Conservation (phyloP, 768 basidiomycete species). For the Termitomyces sp. region DNA sequence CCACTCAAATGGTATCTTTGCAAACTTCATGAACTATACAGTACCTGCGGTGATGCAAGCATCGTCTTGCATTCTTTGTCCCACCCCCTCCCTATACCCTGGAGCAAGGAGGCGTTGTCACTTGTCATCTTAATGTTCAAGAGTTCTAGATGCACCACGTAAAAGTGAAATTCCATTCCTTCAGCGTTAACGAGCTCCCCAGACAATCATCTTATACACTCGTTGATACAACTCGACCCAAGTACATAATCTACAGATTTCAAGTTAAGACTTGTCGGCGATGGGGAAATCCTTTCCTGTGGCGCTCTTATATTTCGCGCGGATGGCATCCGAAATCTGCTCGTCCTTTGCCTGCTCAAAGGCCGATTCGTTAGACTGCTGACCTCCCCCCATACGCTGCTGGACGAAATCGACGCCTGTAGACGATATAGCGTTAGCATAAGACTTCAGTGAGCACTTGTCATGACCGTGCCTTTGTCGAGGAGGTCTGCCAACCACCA, state of each 20-base stretch:
- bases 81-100: too few relatives aligned
- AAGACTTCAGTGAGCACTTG: not conserved
- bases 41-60: too few relatives aligned
- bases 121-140: too few relatives aligned
- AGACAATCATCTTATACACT: too few relatives aligned
- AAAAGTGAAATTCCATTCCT: too few relatives aligned
- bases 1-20: too few relatives aligned
- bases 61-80: too few relatives aligned
- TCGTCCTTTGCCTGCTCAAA: slow-evolving; percentile 40
- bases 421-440: not conserved
- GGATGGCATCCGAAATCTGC: slow-evolving; percentile 36
- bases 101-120: too few relatives aligned
- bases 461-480: not conserved
- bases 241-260: not conserved
- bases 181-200: too few relatives aligned
- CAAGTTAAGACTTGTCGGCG: slow-evolving; percentile 25
- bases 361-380: slow-evolving; percentile 38
- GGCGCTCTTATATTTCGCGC: slow-evolving; percentile 26
- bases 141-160: too few relatives aligned
- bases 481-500: not conserved
- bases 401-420: slow-evolving; percentile 38
- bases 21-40: too few relatives aligned
- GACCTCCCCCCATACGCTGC: slow-evolving; percentile 30
- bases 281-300: slow-evolving; percentile 36
- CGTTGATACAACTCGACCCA: too few relatives aligned